Conservation (phyloP, 345 rosid species). For the Eucalyptus urophylla region DNA sequence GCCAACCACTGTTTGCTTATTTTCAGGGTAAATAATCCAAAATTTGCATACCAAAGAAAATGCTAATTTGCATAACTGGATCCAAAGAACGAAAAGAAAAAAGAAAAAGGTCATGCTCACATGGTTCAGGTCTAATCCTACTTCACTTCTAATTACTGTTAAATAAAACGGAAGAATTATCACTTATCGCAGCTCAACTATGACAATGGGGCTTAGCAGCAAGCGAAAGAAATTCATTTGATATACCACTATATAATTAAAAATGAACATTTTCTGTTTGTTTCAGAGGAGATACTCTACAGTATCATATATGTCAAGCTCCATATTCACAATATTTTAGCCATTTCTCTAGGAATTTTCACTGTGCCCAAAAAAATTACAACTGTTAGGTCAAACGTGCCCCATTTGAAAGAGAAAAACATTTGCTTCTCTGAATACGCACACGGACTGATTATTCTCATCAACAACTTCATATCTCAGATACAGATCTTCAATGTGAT, state of each 20-base stretch:
- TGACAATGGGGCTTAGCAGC: not conserved
- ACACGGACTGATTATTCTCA: not conserved
- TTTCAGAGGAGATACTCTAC: not conserved
- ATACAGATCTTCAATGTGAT: not conserved
- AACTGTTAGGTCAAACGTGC: not conserved
- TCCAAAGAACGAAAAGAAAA: not conserved
- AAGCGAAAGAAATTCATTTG: not conserved
- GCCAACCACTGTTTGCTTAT: not conserved
- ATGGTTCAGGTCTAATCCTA: not conserved
- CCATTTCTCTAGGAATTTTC: not conserved
- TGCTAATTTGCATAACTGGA: not conserved
- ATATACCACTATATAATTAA: not conserved
- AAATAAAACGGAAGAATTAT: not conserved
- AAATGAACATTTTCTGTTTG: not conserved
- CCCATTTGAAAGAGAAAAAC: not conserved
- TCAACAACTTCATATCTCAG: not conserved
- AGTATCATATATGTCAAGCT: not conserved
- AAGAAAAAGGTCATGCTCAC: not conserved
- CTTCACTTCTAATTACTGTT: not conserved
- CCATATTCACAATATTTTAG: not conserved
- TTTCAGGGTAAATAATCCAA: not conserved
- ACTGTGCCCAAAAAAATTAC: not conserved
- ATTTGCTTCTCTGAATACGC: not conserved
- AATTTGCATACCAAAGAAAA: not conserved
- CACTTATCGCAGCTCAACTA: not conserved